A percentile compares a stretch with the other conserved stretches of the same genome.
Conservation (phyloP, 192 early-diverging fungal genomes). For the Bifiguratus adelaidae region DNA sequence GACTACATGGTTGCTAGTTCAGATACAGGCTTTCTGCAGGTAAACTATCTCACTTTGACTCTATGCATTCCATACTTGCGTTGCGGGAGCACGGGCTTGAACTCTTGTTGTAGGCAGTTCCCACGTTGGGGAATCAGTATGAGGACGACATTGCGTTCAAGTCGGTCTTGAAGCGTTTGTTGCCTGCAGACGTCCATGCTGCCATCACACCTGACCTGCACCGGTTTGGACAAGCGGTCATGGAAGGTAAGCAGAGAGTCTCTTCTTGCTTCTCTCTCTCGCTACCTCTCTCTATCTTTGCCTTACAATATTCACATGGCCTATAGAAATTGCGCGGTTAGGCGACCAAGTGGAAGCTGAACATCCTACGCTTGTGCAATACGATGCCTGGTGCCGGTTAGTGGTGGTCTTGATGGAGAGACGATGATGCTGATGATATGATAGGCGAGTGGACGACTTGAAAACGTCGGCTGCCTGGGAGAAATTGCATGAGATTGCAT, state of each 20-base stretch:
- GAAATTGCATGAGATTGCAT: conserved; percentile 44
- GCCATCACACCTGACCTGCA: conserved; percentile 33
- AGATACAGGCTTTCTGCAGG: too few species aligned
- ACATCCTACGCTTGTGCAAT: conserved; percentile 54
- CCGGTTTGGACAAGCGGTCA: conserved; percentile 20
- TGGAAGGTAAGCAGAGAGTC: conserved; percentile 7
- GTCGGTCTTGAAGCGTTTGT: conserved; percentile 29
- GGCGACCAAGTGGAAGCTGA: conserved; percentile 44
- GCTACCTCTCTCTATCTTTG: not conserved
- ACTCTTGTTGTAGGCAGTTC: conserved; percentile 17
- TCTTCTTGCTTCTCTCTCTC: not conserved
- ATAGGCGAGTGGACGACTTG: conserved; percentile 47
- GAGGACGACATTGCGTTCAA: conserved; percentile 32
- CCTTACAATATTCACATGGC: not conserved
- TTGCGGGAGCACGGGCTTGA: too few species aligned
- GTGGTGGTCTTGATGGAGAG: not conserved
- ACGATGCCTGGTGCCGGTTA: conserved; percentile 51
- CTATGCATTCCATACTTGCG: too few species aligned
- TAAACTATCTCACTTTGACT: too few species aligned
- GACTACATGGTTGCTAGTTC: too few species aligned
- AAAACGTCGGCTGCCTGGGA: conserved; percentile 50
- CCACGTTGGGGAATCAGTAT: conserved; percentile 15
- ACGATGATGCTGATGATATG: too few species aligned
- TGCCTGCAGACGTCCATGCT: conserved; percentile 30
- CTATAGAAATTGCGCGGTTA: conserved; percentile 31